These are phyloP conservation scores for Fragaria ananassa DNA, from an alignment of 306 rosid genomes.

Conservation along the genomic window DNA sequence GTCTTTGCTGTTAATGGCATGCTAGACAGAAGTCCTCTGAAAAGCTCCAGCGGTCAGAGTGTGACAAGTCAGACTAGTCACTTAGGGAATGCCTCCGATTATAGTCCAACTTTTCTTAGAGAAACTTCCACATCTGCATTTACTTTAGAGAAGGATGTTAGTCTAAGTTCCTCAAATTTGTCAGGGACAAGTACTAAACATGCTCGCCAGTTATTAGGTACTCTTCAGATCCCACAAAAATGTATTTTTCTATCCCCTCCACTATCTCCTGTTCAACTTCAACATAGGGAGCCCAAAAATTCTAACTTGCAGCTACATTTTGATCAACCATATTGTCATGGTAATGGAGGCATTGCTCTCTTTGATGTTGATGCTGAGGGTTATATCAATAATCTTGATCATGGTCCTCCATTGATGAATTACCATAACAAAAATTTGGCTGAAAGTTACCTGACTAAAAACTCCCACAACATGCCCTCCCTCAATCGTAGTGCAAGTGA, in stretches of 20 bases:
- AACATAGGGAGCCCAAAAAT: conserved; percentile 44
- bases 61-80: conserved; percentile 54
- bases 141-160: conserved; percentile 49
- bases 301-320: conserved; percentile 30
- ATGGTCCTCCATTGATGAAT: conserved; percentile 41
- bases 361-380: conserved; percentile 48
- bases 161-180: conserved; percentile 40
- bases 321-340: conserved; percentile 39
- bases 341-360: conserved; percentile 42
- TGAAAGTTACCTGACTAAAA: conserved; percentile 37
- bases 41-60: conserved; percentile 53
- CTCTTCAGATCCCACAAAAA: conserved; percentile 43
- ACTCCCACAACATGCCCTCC: conserved; percentile 33
- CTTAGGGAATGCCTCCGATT: conserved; percentile 51
- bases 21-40: conserved; percentile 55
- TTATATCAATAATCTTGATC: conserved; percentile 37
- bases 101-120: conserved; percentile 50
- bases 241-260: conserved; percentile 47
- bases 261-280: conserved; percentile 35
- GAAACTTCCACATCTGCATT: conserved; percentile 46
- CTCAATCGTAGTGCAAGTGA: conserved; percentile 45
- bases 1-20: conserved; percentile 78
- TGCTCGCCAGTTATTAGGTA: conserved; percentile 42
- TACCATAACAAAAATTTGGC: conserved; percentile 37
- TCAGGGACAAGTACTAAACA: conserved; percentile 39